Base-by-base conservation (phyloP, 176 grass and related monocot species). In the Pharus latifolius region DNA sequence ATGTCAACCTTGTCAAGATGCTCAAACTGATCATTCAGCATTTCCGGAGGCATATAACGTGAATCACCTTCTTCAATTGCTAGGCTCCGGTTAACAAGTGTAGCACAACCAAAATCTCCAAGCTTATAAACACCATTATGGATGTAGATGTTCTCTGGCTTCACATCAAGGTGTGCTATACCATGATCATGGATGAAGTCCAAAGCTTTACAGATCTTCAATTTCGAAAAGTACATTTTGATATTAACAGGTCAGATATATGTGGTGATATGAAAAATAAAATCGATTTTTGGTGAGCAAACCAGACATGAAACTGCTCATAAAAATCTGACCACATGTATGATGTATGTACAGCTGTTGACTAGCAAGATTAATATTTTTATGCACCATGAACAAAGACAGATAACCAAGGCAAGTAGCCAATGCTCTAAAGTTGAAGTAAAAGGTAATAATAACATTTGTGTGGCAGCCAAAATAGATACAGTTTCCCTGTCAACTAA, bases 1-100 rank as follows among this genome's bases (percentile, higher is more conserved):
- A 98, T 90, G 48, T 98, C 95, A 24, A 98, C 95, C 81, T 93
- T 98, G 67, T 98, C 87, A 53, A 93, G 84, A 88, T 93, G 52
- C 56, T 98, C 95, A 9, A 82, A 85, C 70, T 86, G 78, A 32
- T 98, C 95, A 49, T 91, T 98, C 51, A 98, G 68, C 81, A 98
- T 85, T 65, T 98, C 95, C 7, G 73, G 81, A 80, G 95, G 95
- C 95, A 98, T 93, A 77, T 98, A 98, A 22, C 95, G 86, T 17
- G 89, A 81, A 85, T 98, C 94, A 34, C 94, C 94, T 75, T 93
- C 94, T 89, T 98, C 89, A 55, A 98, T 76, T 40, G 66, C 47
- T 10, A 98, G 77, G 83, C 84, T 91, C 15, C 67, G 67, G 78
- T 98, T 73, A 67, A 45, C 67, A 49, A 93, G 87, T 50, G 87